These are phyloP conservation scores for Colletotrichum sublineola DNA, from an alignment of 2,329 filamentous ascomycete genomes.

Conservation along the genomic window DNA sequence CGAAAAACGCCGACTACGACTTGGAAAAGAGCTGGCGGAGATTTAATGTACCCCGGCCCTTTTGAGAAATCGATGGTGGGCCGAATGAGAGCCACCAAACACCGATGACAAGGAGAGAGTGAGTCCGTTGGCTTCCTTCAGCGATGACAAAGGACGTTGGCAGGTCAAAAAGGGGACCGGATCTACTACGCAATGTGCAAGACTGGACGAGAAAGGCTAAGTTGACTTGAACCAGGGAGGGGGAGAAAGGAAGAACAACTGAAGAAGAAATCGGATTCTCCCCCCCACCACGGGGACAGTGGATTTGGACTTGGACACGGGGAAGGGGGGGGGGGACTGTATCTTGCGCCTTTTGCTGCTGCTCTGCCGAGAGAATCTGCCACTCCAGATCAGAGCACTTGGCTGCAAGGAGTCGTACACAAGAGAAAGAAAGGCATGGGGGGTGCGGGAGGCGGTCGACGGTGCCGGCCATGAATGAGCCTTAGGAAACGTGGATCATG, in stretches of 20 bases:
- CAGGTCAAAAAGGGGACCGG: slow-evolving; percentile 16
- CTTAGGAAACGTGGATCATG: slow-evolving; percentile 15
- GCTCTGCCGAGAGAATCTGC: slow-evolving; percentile 22
- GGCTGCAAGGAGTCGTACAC: slow-evolving; percentile 17
- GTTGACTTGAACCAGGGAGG: slow-evolving; percentile 18
- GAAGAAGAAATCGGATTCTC: slow-evolving; percentile 2
- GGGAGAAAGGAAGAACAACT: background rate
- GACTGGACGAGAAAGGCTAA: slow-evolving; percentile 28
- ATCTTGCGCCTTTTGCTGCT: slow-evolving; percentile 11
- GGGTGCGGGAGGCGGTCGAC: slow-evolving; percentile 21
- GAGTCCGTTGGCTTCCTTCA: slow-evolving; percentile 21
- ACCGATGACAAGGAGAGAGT: slow-evolving; percentile 18
- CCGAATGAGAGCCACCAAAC: background rate
- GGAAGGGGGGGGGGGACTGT: background rate
- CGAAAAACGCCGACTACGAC: background rate
- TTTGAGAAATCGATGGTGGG: background rate
- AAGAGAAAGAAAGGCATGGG: background rate
- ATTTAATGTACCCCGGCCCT: slow-evolving; percentile 19
- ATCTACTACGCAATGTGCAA: slow-evolving; percentile 16
- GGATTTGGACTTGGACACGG: slow-evolving; percentile 2
- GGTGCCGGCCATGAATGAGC: slow-evolving; percentile 13
- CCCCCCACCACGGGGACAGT: background rate
- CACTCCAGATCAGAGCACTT: slow-evolving; percentile 24
- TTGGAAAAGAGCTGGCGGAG: background rate
- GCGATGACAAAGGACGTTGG: slow-evolving; percentile 25